Conservation (phyloP, 805 yeast genomes). For the Starmerella riodocensis region DNA sequence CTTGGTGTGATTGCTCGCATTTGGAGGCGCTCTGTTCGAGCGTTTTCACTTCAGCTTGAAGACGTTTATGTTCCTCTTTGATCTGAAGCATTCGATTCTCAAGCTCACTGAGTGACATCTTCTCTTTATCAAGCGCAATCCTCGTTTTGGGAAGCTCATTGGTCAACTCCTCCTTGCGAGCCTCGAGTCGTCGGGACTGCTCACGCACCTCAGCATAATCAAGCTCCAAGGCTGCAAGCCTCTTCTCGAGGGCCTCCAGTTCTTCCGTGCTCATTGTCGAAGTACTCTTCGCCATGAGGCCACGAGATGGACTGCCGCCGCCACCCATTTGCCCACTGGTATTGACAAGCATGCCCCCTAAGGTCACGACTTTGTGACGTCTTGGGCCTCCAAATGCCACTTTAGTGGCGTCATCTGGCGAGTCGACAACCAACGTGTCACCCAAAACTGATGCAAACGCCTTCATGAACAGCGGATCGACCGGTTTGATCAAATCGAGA, state of each 20-base stretch:
- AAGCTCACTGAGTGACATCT: slow-evolving; percentile 46
- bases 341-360: slow-evolving; percentile 85
- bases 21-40: slow-evolving; percentile 32
- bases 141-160: slow-evolving; percentile 47
- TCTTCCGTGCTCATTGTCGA: slow-evolving; percentile 12
- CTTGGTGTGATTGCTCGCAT: background rate
- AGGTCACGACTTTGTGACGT: slow-evolving; percentile 79
- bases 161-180: slow-evolving; percentile 39
- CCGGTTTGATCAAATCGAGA: slow-evolving; percentile 66
- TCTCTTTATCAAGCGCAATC: slow-evolving; percentile 38
- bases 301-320: slow-evolving; percentile 65
- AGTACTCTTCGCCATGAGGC: slow-evolving; percentile 44
- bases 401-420: slow-evolving; percentile 64
- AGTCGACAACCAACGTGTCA: slow-evolving; percentile 76
- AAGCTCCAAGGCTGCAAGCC: slow-evolving; percentile 10
- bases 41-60: slow-evolving; percentile 58
- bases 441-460: slow-evolving; percentile 81
- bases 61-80: slow-evolving; percentile 34
- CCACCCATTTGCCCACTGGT: slow-evolving; percentile 94
- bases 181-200: slow-evolving; percentile 36
- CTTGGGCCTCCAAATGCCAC: slow-evolving; percentile 67
- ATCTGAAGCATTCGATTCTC: slow-evolving; percentile 12
- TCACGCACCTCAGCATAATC: slow-evolving; percentile 11
- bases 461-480: slow-evolving; percentile 55
- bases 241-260: slow-evolving; percentile 13